Conservation (phyloP, 768 basidiomycete species). For the Crassisporium funariophilum region DNA sequence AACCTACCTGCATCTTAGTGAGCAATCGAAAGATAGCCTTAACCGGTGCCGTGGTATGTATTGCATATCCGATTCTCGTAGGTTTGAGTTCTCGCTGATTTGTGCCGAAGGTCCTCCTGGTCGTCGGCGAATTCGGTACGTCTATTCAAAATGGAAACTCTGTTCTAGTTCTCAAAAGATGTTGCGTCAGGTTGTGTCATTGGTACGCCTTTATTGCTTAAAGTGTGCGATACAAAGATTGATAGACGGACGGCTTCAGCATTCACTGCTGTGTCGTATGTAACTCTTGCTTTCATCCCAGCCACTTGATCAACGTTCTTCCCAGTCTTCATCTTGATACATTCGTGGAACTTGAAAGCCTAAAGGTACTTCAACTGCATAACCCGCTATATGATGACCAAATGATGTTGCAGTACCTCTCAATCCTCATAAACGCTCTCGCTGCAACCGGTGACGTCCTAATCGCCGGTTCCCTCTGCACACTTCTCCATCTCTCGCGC, state of each 20-base stretch:
- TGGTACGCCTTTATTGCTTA: constrained; percentile 13
- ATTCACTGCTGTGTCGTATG: constrained; percentile 39
- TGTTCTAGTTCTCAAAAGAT: too few relatives aligned
- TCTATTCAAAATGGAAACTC: too few relatives aligned
- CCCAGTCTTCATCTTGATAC: constrained; percentile 34
- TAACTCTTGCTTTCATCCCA: constrained; percentile 1
- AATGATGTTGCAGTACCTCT: constrained; percentile 30
- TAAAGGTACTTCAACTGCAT: constrained; percentile 31
- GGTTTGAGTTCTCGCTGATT: too few relatives aligned
- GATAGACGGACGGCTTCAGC: constrained; percentile 22
- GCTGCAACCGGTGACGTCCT: constrained; percentile 46
- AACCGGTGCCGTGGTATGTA: constrained; percentile 20
- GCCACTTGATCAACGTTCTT: not conserved
- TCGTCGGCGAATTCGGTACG: constrained; percentile 29
- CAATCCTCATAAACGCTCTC: constrained; percentile 43
- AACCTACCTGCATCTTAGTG: constrained; percentile 18
- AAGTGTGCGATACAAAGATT: not conserved
- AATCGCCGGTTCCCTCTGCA: constrained; percentile 43
- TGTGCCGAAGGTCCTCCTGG: constrained; percentile 16
- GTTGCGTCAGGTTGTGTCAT: constrained; percentile 27
- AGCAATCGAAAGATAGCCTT: constrained; percentile 26
- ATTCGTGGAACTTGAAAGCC: constrained; percentile 31
- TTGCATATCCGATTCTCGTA: not conserved
- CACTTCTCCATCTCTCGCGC: constrained; percentile 40
- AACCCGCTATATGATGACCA: too few relatives aligned